Evolutionary conservation across 1,284 basidiomycete species (phyloP), one percentile per base, ranked within the genome.

Genomic region (Boletellus sp.): DNA sequence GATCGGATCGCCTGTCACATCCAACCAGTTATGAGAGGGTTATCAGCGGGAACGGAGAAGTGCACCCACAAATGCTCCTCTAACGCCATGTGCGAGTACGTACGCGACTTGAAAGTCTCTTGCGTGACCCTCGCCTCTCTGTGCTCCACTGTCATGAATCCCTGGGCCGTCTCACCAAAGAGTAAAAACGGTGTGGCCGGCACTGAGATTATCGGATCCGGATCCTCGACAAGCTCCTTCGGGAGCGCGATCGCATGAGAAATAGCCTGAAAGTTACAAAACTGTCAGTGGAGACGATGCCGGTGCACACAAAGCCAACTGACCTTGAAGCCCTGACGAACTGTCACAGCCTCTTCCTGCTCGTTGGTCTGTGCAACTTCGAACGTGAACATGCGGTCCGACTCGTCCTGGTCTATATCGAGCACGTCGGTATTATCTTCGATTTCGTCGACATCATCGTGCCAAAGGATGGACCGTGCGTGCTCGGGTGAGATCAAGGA

Each of bases 341-440:
- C 50, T 0, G 58, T 58, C 0, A 78, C 77, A 10, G 68, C 66
- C 50, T 82, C 80, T 41, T 80, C 77, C 49, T 82, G 77, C 47
- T 81, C 77, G 16, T 72, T 74, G 1, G 75, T 78, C 55, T 80
- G 77, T 0, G 71, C 63, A 0, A 83, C 80, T 48, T 78, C 73
- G 43, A 78, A 83, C 1, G 71, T 70, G 54, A 77, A 78, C 38
- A 80, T 55, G 8, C 79, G 64, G 40, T 76, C 76, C 0, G 61
- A 60, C 4, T 72, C 69, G 0, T 74, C 69, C 3, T 71, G 64
- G 9, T 70, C 64, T 6, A 67, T 56, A 5, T 65, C 64, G 11
- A 43, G 2, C 1, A 50, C 47, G 13, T 56, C 41, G 1, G 63
- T 58, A 4, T 66, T 52, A 5, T 60, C 53, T 0, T 66, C 59